Evolutionary conservation across 305 asterid genomes (phyloP).

Genomic region (Fraxinus xanthoxyloides): DNA sequence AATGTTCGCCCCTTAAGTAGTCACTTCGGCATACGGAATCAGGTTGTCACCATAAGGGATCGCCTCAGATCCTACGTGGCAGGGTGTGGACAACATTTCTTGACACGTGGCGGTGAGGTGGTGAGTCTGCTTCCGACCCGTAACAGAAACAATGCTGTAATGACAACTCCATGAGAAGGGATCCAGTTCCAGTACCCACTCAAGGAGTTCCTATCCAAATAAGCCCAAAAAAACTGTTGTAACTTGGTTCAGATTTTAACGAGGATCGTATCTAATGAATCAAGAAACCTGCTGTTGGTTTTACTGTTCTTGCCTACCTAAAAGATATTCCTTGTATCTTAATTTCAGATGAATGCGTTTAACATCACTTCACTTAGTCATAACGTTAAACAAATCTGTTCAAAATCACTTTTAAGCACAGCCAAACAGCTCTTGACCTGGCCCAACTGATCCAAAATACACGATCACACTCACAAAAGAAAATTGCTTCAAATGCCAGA

Average conservation of each 20-base stretch:
- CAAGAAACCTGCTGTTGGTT: not conserved
- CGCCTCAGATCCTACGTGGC: too few relatives aligned
- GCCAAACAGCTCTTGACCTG: not conserved
- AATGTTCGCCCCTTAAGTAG: too few relatives aligned
- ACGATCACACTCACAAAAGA: not conserved
- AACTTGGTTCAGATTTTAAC: not conserved
- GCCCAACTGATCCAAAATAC: not conserved
- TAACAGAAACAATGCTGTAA: slow-evolving; percentile 42
- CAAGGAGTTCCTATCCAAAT: slow-evolving; percentile 55
- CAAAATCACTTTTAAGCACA: not conserved
- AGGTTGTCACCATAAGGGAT: too few relatives aligned
- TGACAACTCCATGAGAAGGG: slow-evolving; percentile 44
- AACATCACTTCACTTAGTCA: not conserved
- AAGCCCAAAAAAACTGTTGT: slow-evolving; percentile 27
- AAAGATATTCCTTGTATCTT: not conserved
- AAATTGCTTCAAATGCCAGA: not conserved
- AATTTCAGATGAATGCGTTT: not conserved
- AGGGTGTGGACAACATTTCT: too few relatives aligned
- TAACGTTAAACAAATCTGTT: not conserved
- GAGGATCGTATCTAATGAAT: not conserved
- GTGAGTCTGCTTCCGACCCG: too few relatives aligned
- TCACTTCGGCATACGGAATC: too few relatives aligned
- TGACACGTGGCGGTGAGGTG: too few relatives aligned
- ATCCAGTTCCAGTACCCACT: slow-evolving; percentile 63
- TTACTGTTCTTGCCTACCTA: not conserved